Conservation (phyloP, 345 rosid species). For the Acer yangbiense region DNA sequence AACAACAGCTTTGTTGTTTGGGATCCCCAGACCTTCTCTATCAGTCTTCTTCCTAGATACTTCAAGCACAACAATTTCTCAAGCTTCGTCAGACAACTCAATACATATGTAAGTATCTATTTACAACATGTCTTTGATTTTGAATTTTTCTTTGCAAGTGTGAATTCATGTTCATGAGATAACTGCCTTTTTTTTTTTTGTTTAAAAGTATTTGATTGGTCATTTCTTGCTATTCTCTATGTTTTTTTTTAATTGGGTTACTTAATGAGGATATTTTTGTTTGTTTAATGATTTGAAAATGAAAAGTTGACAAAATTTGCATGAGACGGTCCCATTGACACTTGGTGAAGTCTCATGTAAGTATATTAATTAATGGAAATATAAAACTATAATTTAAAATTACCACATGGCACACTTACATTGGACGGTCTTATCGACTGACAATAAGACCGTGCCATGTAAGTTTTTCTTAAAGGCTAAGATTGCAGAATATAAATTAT, state of each 20-base stretch:
- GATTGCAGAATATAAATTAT: background rate
- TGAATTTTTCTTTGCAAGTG: background rate
- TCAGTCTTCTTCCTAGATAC: slow-evolving; percentile 55
- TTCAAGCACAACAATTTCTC: slow-evolving; percentile 88
- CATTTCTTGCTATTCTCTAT: background rate
- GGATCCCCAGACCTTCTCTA: slow-evolving; percentile 69
- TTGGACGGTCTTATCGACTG: too few relatives aligned
- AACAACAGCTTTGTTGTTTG: slow-evolving; percentile 70
- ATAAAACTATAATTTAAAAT: too few relatives aligned
- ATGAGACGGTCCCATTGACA: too few relatives aligned
- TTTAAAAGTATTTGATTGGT: slow-evolving; percentile 3
- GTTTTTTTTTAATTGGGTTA: slow-evolving; percentile 15
- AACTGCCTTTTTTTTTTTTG: background rate
- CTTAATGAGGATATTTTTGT: slow-evolving; percentile 21
- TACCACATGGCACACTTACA: too few relatives aligned
- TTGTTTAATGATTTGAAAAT: slow-evolving; percentile 21
- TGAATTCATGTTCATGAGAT: background rate
- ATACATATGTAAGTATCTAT: slow-evolving; percentile 63
- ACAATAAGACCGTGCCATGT: too few relatives aligned
- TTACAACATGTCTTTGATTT: too few relatives aligned
- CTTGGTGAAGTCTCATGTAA: too few relatives aligned
- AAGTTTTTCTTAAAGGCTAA: too few relatives aligned
- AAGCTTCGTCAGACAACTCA: slow-evolving; percentile 81
- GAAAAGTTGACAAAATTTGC: background rate
- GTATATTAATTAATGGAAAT: too few relatives aligned